Conservation (phyloP, 768 basidiomycete species). For the Phaffia australis region DNA sequence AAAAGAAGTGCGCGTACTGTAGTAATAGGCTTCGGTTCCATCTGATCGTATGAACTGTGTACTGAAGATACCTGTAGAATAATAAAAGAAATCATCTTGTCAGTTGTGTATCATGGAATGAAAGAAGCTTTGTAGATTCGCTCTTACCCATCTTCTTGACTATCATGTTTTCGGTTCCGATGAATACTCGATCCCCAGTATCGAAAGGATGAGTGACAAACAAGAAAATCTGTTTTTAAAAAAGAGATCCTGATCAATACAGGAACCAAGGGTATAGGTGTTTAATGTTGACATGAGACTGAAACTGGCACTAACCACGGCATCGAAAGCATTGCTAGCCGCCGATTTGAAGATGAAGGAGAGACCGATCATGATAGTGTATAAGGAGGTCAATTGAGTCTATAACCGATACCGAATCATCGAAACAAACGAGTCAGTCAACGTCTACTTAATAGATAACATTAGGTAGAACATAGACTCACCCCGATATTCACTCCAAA, state of each 20-base stretch:
- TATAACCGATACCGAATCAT: background rate
- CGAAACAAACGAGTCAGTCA: background rate
- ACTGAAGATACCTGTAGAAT: slow-evolving; percentile 69
- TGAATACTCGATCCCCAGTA: slow-evolving; percentile 70
- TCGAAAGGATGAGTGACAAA: slow-evolving; percentile 68
- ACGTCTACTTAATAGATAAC: too few relatives aligned
- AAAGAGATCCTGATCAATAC: too few relatives aligned
- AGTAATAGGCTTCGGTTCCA: slow-evolving; percentile 70
- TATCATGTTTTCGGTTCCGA: slow-evolving; percentile 44
- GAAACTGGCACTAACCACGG: too few relatives aligned
- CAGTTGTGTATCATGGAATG: background rate
- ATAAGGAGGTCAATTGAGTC: slow-evolving; percentile 55
- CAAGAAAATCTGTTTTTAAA: slow-evolving; percentile 57
- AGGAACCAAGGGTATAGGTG: too few relatives aligned
- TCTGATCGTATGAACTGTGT: slow-evolving; percentile 62
- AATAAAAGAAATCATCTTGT: slow-evolving; percentile 47
- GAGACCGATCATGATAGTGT: slow-evolving; percentile 58
- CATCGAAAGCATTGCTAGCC: slow-evolving; percentile 52
- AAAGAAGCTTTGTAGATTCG: slow-evolving; percentile 26
- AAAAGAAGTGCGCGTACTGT: slow-evolving; percentile 47
- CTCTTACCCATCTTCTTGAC: slow-evolving; percentile 5
- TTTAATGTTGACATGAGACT: too few relatives aligned
- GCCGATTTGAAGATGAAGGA: slow-evolving; percentile 73
- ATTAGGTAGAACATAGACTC: background rate
- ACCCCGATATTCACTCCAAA: slow-evolving; percentile 58